A percentile compares a stretch with the other conserved stretches of the same genome.
These are phyloP conservation scores for Leishmania guyanensis DNA, from an alignment of 208 protist genomes.

Conservation along the genomic window DNA sequence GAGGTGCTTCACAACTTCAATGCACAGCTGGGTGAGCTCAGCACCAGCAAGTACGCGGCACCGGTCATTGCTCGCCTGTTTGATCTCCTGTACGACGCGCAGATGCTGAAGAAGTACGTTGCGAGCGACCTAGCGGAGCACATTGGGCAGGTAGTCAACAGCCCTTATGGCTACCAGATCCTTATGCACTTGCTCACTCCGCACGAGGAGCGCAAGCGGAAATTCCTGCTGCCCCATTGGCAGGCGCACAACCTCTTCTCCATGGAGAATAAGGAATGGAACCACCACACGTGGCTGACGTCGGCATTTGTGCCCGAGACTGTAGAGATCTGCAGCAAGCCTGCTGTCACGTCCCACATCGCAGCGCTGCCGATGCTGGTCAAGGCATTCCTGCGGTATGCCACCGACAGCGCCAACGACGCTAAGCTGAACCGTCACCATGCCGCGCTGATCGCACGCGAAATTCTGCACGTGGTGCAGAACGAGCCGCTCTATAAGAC, in stretches of 20 bases:
- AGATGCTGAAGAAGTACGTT: constrained; percentile 86
- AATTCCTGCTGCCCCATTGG: constrained; percentile 83
- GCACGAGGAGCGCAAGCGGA: constrained; percentile 57
- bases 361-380: constrained; percentile 66
- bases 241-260: constrained; percentile 86
- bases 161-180: constrained; percentile 84
- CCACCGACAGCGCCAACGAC: constrained; percentile 30
- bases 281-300: constrained; percentile 88
- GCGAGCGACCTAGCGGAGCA: constrained; percentile 63
- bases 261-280: constrained; percentile 80
- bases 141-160: constrained; percentile 80
- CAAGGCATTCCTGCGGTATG: constrained; percentile 50
- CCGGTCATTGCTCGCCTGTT: constrained; percentile 87
- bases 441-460: constrained; percentile 68
- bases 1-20: constrained; percentile 75
- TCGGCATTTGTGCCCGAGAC: constrained; percentile 65
- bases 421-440: constrained; percentile 69
- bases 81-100: constrained; percentile 84
- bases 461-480: constrained; percentile 66
- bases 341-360: constrained; percentile 77
- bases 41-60: constrained; percentile 82
- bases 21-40: constrained; percentile 67
- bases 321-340: constrained; percentile 85
- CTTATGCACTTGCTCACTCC: constrained; percentile 88
- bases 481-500: constrained; percentile 58